Conservation (phyloP, 805 yeast genomes). For the Lipomyces sp. region DNA sequence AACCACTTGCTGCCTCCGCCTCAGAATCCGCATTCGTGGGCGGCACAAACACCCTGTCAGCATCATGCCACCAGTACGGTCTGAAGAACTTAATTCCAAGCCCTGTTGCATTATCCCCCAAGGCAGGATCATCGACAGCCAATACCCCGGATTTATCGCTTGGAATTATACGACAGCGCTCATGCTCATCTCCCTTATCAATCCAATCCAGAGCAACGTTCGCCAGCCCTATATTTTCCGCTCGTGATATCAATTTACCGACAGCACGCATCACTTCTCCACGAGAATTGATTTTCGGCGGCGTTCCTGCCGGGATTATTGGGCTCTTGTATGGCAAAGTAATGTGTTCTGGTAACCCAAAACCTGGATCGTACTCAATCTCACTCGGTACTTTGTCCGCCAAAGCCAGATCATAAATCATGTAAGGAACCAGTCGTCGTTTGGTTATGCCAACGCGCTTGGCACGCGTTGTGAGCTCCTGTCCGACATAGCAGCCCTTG, state of each 20-base stretch:
- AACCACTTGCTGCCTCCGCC: not conserved
- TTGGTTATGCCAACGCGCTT: slow-evolving; percentile 81
- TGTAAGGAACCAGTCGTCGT: slow-evolving; percentile 78
- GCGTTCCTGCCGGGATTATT: slow-evolving; percentile 17
- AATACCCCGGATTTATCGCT: slow-evolving; percentile 10
- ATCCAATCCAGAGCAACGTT: slow-evolving; percentile 32
- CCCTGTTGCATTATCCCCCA: slow-evolving; percentile 9
- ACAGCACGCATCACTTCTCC: slow-evolving; percentile 50
- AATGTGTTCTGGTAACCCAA: slow-evolving; percentile 8
- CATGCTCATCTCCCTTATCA: slow-evolving; percentile 20
- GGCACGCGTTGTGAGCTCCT: slow-evolving; percentile 90
- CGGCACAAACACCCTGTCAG: slow-evolving; percentile 11
- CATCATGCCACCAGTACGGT: slow-evolving; percentile 75
- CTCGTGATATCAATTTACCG: slow-evolving; percentile 63
- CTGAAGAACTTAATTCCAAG: slow-evolving; percentile 41
- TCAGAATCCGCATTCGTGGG: not conserved
- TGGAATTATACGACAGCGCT: slow-evolving; percentile 23
- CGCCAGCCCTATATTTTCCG: slow-evolving; percentile 70
- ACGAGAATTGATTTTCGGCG: slow-evolving; percentile 26
- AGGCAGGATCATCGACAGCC: slow-evolving; percentile 48
- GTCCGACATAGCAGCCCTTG: slow-evolving; percentile 97
- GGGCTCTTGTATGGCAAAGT: slow-evolving; percentile 24
- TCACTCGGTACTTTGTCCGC: slow-evolving; percentile 15
- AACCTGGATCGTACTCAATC: slow-evolving; percentile 37
- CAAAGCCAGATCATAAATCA: slow-evolving; percentile 41